These are phyloP conservation scores for Letharia columbiana DNA, from an alignment of 495 filamentous ascomycete species.

Conservation along the genomic window DNA sequence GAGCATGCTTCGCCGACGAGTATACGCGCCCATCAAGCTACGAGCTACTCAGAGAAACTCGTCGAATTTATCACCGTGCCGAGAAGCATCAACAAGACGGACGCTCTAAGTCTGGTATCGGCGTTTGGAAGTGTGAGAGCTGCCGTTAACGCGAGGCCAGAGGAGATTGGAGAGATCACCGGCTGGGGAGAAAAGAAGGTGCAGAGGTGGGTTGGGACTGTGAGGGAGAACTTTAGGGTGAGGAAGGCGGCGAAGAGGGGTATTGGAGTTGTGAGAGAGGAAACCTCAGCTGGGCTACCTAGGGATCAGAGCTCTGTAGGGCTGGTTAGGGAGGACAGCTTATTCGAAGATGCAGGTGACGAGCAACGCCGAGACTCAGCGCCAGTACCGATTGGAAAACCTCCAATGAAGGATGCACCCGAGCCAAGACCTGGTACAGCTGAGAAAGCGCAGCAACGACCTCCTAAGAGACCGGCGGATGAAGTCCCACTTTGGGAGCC, in stretches of 20 bases:
- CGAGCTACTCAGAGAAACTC: slow-evolving; percentile 74
- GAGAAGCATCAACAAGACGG: slow-evolving; percentile 84
- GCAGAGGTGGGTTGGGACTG: slow-evolving; percentile 66
- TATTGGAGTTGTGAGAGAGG: slow-evolving; percentile 27
- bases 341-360: slow-evolving; percentile 25
- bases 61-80: slow-evolving; percentile 92
- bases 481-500: slow-evolving; percentile 25
- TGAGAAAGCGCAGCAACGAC: slow-evolving; percentile 26
- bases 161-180: slow-evolving; percentile 69
- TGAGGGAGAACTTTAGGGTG: slow-evolving; percentile 75
- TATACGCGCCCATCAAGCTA: slow-evolving; percentile 75
- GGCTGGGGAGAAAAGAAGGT: slow-evolving; percentile 98
- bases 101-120: slow-evolving; percentile 77
- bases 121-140: slow-evolving; percentile 80
- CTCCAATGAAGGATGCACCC: slow-evolving; percentile 31
- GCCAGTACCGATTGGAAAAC: slow-evolving; percentile 34
- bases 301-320: slow-evolving; percentile 26
- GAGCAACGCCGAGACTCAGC: slow-evolving; percentile 24
- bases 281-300: slow-evolving; percentile 23
- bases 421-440: slow-evolving; percentile 14
- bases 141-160: slow-evolving; percentile 78
- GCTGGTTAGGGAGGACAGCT: slow-evolving; percentile 21
- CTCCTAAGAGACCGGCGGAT: slow-evolving; percentile 27
- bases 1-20: slow-evolving; percentile 74
- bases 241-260: slow-evolving; percentile 55